Percentiles rank a stretch among this genome's conserved stretches.
Evolutionary conservation across 352 stramenopile genomes (phyloP).

Genomic region (Pythium oligandrum): DNA sequence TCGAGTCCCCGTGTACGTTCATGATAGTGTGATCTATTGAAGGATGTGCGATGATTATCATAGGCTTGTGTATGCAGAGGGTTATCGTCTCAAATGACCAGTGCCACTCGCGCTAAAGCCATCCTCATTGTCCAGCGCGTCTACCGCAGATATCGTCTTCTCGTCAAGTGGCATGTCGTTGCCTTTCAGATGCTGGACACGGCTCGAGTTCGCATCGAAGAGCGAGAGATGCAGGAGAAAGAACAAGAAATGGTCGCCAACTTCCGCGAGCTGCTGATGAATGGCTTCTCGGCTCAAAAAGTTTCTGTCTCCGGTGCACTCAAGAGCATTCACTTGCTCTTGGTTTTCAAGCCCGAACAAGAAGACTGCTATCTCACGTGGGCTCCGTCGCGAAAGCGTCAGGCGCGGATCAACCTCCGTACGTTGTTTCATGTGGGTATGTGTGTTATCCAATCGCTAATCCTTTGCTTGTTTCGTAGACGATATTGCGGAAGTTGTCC

Average conservation of each 20-base stretch:
- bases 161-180: conserved; percentile 39
- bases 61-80: too few species aligned
- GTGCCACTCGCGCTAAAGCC: conserved; percentile 5
- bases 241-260: conserved; percentile 41
- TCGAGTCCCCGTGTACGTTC: conserved; percentile 10
- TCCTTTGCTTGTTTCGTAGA: conserved; percentile 26
- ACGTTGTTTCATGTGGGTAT: conserved; percentile 11
- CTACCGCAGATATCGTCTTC: conserved; percentile 39
- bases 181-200: conserved; percentile 33
- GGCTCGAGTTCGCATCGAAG: conserved; percentile 25
- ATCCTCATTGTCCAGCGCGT: conserved; percentile 13
- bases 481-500: conserved; percentile 53
- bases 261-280: conserved; percentile 44
- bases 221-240: conserved; percentile 18
- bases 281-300: conserved; percentile 61
- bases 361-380: conserved; percentile 71
- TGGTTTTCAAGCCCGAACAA: conserved; percentile 35
- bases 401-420: conserved; percentile 57
- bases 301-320: conserved; percentile 61
- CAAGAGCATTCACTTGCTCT: conserved; percentile 56
- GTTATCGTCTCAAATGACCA: too few species aligned
- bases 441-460: background rate
- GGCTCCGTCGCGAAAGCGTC: conserved; percentile 64
- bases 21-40: too few species aligned
- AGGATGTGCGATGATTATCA: too few species aligned